These are phyloP conservation scores for Citrus trifoliata DNA, from an alignment of 345 rosid species.

Conservation along the genomic window DNA sequence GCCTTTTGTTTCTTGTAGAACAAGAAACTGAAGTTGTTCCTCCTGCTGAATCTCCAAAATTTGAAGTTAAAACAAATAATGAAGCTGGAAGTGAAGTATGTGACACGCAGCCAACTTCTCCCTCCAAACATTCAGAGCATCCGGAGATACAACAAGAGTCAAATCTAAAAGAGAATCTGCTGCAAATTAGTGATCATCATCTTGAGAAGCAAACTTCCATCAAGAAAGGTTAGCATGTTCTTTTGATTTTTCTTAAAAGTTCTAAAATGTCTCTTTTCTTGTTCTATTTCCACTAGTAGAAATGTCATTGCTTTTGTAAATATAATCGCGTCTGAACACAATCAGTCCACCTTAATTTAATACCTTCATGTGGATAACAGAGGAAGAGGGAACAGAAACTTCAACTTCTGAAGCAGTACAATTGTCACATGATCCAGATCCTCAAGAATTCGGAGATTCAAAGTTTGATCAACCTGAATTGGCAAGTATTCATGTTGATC, in stretches of 20 bases:
- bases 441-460: slow-evolving; percentile 13
- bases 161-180: slow-evolving; percentile 1
- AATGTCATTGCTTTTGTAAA: not conserved
- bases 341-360: not conserved
- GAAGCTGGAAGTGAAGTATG: not conserved
- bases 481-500: not conserved
- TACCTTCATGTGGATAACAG: slow-evolving; percentile 15
- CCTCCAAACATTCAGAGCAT: slow-evolving; percentile 8
- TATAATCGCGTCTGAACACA: not conserved
- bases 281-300: not conserved
- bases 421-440: slow-evolving; percentile 11
- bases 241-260: not conserved
- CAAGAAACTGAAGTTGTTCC: slow-evolving; percentile 18
- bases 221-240: slow-evolving; percentile 29
- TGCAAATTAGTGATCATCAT: slow-evolving; percentile 6
- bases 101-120: slow-evolving; percentile 15
- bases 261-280: not conserved
- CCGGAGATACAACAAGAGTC: slow-evolving; percentile 8
- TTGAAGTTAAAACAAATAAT: slow-evolving; percentile 11
- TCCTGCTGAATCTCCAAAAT: slow-evolving; percentile 15
- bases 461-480: slow-evolving; percentile 15
- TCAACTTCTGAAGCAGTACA: slow-evolving; percentile 7
- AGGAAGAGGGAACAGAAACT: slow-evolving; percentile 5
- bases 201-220: slow-evolving; percentile 16
- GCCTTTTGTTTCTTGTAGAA: slow-evolving; percentile 15